Percentiles rank a stretch among this genome's conserved stretches.
These are phyloP conservation scores for Huntiella decipiens DNA, from an alignment of 2,329 filamentous ascomycete species.

Conservation along the genomic window DNA sequence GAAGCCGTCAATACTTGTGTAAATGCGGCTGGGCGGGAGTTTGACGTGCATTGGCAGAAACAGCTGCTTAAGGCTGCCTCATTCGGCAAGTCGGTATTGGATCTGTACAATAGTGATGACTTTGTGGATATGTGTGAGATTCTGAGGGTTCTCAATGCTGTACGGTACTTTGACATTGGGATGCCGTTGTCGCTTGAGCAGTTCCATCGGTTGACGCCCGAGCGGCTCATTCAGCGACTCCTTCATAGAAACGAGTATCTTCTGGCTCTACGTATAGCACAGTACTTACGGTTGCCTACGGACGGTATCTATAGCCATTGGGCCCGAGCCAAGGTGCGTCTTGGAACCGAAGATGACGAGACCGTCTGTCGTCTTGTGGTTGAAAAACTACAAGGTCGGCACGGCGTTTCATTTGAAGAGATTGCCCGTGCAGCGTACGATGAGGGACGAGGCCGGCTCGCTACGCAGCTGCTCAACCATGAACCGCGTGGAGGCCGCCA, in stretches of 20 bases:
- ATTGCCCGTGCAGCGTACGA: constrained; percentile 88
- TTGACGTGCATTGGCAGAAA: constrained; percentile 82
- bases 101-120: constrained; percentile 94
- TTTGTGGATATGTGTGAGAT: constrained; percentile 98
- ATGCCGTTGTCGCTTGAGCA: constrained; percentile 85
- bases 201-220: constrained; percentile 75
- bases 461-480: constrained; percentile 79
- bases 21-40: constrained; percentile 82
- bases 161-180: constrained; percentile 78
- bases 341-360: constrained; percentile 71
- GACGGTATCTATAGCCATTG: constrained; percentile 91
- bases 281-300: constrained; percentile 68
- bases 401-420: constrained; percentile 85
- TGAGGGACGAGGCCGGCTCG: constrained; percentile 73
- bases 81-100: constrained; percentile 91
- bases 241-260: constrained; percentile 83
- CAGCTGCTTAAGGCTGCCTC: constrained; percentile 89
- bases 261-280: constrained; percentile 70
- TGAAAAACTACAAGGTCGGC: constrained; percentile 66
- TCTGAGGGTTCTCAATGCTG: constrained; percentile 77
- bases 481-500: constrained; percentile 91
- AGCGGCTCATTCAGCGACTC: constrained; percentile 68
- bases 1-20: constrained; percentile 91
- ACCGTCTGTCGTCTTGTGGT: constrained; percentile 74
- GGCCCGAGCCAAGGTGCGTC: constrained; percentile 84